Base-by-base conservation (phyloP, 2,329 filamentous ascomycete species). In the Venturia asperata region DNA sequence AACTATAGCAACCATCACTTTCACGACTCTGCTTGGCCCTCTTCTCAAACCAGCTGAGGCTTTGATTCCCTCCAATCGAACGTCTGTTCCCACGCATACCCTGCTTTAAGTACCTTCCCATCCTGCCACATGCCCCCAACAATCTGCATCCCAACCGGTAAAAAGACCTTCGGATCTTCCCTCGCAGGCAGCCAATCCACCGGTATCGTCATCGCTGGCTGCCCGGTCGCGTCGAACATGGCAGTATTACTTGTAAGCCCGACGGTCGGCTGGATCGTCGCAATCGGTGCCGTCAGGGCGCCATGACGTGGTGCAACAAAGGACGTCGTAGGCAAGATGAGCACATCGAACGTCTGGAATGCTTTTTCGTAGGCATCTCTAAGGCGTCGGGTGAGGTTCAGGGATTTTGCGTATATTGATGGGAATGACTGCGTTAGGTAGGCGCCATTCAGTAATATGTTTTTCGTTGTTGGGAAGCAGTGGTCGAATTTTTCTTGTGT, bases 401-500 rank as follows among this genome's bases (percentile, higher is more conserved):
- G 73, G 0, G 76, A 73, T 65, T 79, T 80, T 7, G 73, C 71
- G 66, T 79, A 77, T 2, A 79, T 70, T 3, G 68, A 70, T 1
- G 77, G 77, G 56, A 76, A 76, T 27, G 68, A 64, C 64, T 72
- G 71, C 71, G 75, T 71, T 13, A 76, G 70, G 58, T 76, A 79
- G 1, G 77, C 70, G 0, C 77, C 78, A 61, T 77, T 76, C 41
- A 79, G 74, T 2, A 79, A 69, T 1, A 79, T 80, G 66, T 82
- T 82, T 64, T 81, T 81, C 0, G 81, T 81, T 1, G 78, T 79
- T 30, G 75, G 80, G 68, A 81, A 81, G 0, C 81, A 71, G 62
- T 52, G 3, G 60, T 79, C 74, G 67, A 83, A 83, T 62, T 76
- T 77, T n/a, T 77, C 73, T 17, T 78, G 71, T 0, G 77, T 80